phyloP scores from a whole-genome alignment of 1,284 basidiomycete genomes.

The Trichosporon sp. region DNA sequence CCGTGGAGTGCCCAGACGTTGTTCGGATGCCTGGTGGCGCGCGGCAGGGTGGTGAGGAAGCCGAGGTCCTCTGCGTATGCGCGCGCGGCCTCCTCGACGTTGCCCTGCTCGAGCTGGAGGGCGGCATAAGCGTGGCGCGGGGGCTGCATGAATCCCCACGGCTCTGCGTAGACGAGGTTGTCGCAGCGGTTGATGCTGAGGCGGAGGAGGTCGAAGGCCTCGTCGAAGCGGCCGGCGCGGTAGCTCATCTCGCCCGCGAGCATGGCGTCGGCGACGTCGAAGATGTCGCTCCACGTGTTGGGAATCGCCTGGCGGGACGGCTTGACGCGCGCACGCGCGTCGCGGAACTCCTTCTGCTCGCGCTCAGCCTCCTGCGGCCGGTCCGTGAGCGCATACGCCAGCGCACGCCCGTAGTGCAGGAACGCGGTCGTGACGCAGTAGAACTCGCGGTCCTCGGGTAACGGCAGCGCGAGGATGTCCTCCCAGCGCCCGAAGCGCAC shows the following conservation, averaged over 20 bases:
- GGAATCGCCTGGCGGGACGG: constrained; percentile 31
- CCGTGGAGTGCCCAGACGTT: constrained; percentile 47
- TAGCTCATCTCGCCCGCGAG: constrained; percentile 42
- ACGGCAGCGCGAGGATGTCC: constrained; percentile 29
- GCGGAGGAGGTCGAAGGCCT: constrained; percentile 33
- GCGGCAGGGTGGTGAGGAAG: constrained; percentile 27
- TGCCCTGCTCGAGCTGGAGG: constrained; percentile 37
- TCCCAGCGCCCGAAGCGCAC: constrained; percentile 44
- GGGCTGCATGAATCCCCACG: constrained; percentile 46
- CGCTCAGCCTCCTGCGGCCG: constrained; percentile 20
- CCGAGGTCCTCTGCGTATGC: constrained; percentile 43
- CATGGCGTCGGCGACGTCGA: constrained; percentile 39
- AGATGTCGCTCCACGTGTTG: constrained; percentile 30
- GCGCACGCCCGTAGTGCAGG: constrained; percentile 35
- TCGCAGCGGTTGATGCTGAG: constrained; percentile 34
- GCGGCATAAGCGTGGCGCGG: constrained; percentile 44
- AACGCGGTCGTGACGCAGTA: constrained; percentile 35
- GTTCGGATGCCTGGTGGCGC: constrained; percentile 42
- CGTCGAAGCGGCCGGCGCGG: constrained; percentile 29
- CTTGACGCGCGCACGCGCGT: constrained; percentile 20
- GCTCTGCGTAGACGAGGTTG: constrained; percentile 39
- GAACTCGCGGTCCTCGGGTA: constrained; percentile 27
- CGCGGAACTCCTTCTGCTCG: constrained; percentile 26
- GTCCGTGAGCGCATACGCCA: constrained; percentile 32
- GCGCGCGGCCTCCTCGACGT: constrained; percentile 31